phyloP scores from a whole-genome alignment of 2,329 filamentous ascomycete species.

The Aspergillus tamarii region DNA sequence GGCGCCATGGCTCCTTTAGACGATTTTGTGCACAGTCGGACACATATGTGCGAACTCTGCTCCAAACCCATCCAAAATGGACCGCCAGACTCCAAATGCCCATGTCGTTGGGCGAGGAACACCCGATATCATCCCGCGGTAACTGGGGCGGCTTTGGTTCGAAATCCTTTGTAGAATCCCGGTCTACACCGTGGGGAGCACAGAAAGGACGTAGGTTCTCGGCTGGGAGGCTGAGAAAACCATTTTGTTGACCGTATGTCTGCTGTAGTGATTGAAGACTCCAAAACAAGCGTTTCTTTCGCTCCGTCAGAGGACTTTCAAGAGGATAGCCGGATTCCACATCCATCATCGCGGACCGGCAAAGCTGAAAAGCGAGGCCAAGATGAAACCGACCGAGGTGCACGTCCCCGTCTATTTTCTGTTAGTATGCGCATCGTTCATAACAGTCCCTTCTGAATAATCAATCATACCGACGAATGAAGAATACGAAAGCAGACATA shows the following conservation, averaged over 20 bases:
- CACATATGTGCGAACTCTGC: slow-evolving; percentile 48
- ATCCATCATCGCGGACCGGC: slow-evolving; percentile 55
- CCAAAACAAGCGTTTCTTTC: slow-evolving; percentile 57
- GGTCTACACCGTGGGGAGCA: slow-evolving; percentile 24
- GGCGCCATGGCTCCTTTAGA: slow-evolving; percentile 55
- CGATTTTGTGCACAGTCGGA: slow-evolving; percentile 53
- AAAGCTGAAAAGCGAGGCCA: slow-evolving; percentile 55
- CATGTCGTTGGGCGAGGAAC: slow-evolving; percentile 43
- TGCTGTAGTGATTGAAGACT: slow-evolving; percentile 56
- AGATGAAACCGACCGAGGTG: slow-evolving; percentile 56
- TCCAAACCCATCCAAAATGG: slow-evolving; percentile 58
- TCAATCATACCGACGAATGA: slow-evolving; percentile 51
- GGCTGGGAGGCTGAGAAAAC: slow-evolving; percentile 46
- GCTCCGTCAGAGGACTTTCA: slow-evolving; percentile 43
- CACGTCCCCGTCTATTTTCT: slow-evolving; percentile 49
- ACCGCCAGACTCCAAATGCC: slow-evolving; percentile 57
- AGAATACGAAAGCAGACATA: slow-evolving; percentile 55
- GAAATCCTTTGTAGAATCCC: slow-evolving; percentile 25
- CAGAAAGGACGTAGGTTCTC: slow-evolving; percentile 46
- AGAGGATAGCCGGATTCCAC: slow-evolving; percentile 43
- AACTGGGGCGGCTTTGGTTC: slow-evolving; percentile 46
- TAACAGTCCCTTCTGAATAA: no score
- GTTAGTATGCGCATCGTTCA: background rate
- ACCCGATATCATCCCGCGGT: slow-evolving; percentile 51
- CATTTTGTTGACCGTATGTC: slow-evolving; percentile 53